Base-by-base conservation (phyloP, 2,329 filamentous ascomycete species). In the Hypoxylon sp. region DNA sequence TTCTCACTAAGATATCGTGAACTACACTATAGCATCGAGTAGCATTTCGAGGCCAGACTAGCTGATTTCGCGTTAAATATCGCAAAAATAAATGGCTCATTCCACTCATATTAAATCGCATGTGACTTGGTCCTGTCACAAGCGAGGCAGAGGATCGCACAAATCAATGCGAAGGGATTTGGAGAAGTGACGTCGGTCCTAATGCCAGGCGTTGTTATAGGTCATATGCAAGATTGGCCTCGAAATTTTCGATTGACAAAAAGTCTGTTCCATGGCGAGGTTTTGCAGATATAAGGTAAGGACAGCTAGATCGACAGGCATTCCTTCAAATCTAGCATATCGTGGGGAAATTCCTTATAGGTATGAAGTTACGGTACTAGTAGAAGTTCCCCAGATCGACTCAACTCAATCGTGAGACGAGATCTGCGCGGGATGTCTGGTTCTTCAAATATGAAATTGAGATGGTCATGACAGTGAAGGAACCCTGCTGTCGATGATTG, bases 51-150 rank as follows among this genome's bases (percentile, higher is more conserved):
- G 17, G 38, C 32, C 50, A 38, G 43, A 46, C 11, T 43, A 25
- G 45, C 58, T 63, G 53, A 53, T 17, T 53, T 67, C 23, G 38
- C 55, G 28, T 60, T 68, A 57, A 65, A 58, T 65, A 50, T 41
- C 62, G 52, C 46, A 61, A 53, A 57, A 64, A 51, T 60, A 64
- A 70, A 70, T 70, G 38, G 38, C 68, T 68, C 62, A 63, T 65
- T 62, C 43, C 23, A 67, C 53, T 56, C 56, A 57, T 38, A 50
- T 34, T 41, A 19, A 32, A 51, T 59, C 49, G 7, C 34, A 58
- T 55, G 50, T 57, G 61, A 62, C 56, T 62, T 23, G 17, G 36
- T 48, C 48, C 32, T 60, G 34, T 55, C 56, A 57, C 43, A 63
- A 45, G 51, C 38, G 34, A 41, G 41, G 43, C 28, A 56, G 52